Conservation (phyloP, 2,329 filamentous ascomycete genomes). For the Teratosphaeria zuluensis region DNA sequence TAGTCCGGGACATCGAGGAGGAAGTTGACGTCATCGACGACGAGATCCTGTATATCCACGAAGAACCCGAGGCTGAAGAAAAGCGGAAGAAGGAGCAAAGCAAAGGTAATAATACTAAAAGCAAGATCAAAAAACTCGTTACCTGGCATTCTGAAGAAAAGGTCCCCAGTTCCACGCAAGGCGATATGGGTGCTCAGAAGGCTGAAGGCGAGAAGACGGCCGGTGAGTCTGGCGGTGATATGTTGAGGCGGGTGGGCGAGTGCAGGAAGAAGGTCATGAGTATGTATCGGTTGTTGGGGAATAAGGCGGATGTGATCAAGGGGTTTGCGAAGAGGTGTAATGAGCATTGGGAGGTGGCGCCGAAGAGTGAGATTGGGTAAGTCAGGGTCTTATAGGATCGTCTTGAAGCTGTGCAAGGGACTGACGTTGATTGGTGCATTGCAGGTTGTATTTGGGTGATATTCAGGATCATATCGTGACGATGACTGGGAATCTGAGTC, state of each 20-base stretch:
- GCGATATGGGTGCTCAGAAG: conserved; percentile 19
- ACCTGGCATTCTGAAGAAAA: not conserved
- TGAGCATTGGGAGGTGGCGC: conserved; percentile 94
- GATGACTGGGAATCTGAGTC: conserved; percentile 91
- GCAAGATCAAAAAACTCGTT: not conserved
- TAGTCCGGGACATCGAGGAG: conserved; percentile 88
- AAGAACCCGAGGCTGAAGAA: conserved; percentile 24
- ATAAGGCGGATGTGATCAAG: conserved; percentile 98
- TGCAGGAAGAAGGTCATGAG: conserved; percentile 97
- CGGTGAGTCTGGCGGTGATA: conserved; percentile 53
- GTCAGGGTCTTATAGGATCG: no score
- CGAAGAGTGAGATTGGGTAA: conserved; percentile 80
- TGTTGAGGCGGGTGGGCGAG: conserved; percentile 86
- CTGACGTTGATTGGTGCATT: not conserved
- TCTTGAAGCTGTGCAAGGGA: not conserved
- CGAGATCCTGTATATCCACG: conserved; percentile 73
- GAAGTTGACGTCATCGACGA: conserved; percentile 98
- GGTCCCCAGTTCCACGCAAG: conserved; percentile 8
- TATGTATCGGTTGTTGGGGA: conserved; percentile 81
- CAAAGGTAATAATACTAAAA: conserved; percentile 15
- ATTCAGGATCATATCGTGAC: conserved; percentile 99
- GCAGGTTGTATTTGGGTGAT: conserved; percentile 73
- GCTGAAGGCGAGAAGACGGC: conserved; percentile 29
- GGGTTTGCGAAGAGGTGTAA: conserved; percentile 98
- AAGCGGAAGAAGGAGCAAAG: conserved; percentile 27